These are phyloP conservation scores for Sphenostylis stenocarpa DNA, from an alignment of 306 rosid genomes.

Conservation along the genomic window DNA sequence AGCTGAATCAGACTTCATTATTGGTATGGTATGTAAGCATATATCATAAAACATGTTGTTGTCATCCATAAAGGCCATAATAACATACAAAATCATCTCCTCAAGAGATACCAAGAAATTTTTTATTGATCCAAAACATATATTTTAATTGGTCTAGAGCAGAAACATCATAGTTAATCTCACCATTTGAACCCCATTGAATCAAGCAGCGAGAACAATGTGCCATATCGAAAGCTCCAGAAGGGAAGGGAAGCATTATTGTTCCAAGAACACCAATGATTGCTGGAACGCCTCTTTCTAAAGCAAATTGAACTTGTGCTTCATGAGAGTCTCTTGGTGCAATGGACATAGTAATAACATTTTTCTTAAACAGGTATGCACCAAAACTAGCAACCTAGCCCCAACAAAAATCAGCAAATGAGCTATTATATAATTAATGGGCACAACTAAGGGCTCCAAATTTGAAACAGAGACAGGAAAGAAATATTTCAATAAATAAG, in stretches of 20 bases:
- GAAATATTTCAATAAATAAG: background rate
- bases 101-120: background rate
- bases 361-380: constrained; percentile 73
- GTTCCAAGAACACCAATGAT: constrained; percentile 85
- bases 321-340: constrained; percentile 92
- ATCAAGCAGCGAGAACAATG: constrained; percentile 90
- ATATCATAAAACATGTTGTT: constrained; percentile 6
- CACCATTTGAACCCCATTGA: constrained; percentile 79
- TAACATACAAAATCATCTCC: background rate
- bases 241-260: constrained; percentile 76
- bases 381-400: constrained; percentile 86
- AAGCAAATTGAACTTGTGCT: constrained; percentile 90
- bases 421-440: constrained; percentile 13
- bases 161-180: constrained; percentile 27
- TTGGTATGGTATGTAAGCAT: background rate
- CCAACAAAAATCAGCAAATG: constrained; percentile 31
- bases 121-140: background rate
- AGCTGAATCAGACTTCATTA: background rate
- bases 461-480: background rate
- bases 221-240: constrained; percentile 86
- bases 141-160: constrained; percentile 3
- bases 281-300: constrained; percentile 93
- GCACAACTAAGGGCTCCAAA: constrained; percentile 5
- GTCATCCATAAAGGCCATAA: background rate
- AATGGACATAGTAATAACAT: constrained; percentile 68